A percentile compares a stretch with the other conserved stretches of the same genome.
phyloP scores from a whole-genome alignment of 139 green algal species.

The Tetradesmus obliquus region DNA sequence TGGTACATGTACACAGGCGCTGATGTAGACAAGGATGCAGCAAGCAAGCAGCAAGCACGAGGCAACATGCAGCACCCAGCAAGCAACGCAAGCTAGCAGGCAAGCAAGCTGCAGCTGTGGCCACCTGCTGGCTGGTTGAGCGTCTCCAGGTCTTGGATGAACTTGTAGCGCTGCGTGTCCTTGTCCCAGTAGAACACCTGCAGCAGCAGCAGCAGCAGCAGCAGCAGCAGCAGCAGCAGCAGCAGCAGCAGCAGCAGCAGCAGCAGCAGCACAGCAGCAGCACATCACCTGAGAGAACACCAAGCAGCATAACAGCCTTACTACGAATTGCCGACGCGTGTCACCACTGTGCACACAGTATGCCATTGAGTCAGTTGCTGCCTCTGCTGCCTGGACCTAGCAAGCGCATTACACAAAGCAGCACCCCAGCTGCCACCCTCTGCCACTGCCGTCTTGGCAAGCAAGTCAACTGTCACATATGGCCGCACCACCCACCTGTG shows the following conservation, averaged over 20 bases:
- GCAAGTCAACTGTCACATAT: no score
- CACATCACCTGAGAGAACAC: background rate
- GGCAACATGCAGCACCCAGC: background rate
- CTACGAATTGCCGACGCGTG: no score
- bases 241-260: background rate
- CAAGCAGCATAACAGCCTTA: no score
- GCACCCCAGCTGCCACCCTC: no score
- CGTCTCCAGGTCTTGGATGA: slow-evolving; percentile 20
- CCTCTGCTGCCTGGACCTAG: background rate
- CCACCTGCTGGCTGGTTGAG: slow-evolving; percentile 29
- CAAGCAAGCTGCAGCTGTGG: background rate
- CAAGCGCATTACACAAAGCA: no score
- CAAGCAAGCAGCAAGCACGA: no score
- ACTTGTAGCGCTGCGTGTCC: slow-evolving; percentile 3
- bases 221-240: background rate
- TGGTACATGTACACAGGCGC: no score
- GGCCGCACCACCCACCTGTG: background rate
- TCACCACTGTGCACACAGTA: background rate
- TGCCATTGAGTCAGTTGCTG: background rate
- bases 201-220: background rate
- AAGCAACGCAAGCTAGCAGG: background rate
- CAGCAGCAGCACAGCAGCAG: no score
- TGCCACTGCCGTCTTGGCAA: no score
- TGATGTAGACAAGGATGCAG: no score
- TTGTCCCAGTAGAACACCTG: slow-evolving; percentile 31